phyloP scores from a whole-genome alignment of 352 stramenopile species.

The Pythium periplocum region DNA sequence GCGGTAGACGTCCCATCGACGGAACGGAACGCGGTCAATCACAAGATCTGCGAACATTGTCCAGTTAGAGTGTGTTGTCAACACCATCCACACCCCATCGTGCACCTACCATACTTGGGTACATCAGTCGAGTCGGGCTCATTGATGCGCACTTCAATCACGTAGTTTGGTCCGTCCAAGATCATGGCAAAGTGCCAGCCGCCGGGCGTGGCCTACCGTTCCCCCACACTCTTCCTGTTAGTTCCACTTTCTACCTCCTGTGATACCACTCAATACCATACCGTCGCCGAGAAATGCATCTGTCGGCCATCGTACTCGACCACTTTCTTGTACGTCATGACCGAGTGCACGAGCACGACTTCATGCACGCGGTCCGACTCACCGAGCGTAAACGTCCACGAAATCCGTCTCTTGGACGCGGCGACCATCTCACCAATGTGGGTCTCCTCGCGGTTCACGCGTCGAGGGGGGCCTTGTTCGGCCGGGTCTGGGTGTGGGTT shows the following conservation, averaged over 20 bases:
- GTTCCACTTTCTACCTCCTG: conserved; percentile 1
- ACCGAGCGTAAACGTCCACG: conserved; percentile 79
- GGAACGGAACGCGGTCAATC: conserved; percentile 74
- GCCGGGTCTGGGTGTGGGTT: conserved; percentile 63
- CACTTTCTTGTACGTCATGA: conserved; percentile 86
- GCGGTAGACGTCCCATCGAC: conserved; percentile 78
- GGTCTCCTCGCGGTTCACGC: conserved; percentile 63
- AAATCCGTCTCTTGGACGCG: conserved; percentile 79
- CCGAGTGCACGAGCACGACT: conserved; percentile 73
- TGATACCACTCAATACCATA: conserved; percentile 13
- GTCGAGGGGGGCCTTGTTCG: conserved; percentile 64
- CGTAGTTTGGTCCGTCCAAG: conserved; percentile 63
- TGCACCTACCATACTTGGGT: conserved; percentile 72
- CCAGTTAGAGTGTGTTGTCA: too few relatives aligned
- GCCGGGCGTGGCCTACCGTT: conserved; percentile 46
- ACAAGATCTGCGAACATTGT: conserved; percentile 42
- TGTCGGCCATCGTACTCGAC: conserved; percentile 76
- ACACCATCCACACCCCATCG: not conserved
- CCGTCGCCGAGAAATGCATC: conserved; percentile 77
- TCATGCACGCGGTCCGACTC: conserved; percentile 69
- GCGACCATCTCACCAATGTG: conserved; percentile 78
- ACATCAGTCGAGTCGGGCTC: conserved; percentile 66
- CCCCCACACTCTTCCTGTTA: not conserved
- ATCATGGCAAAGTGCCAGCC: conserved; percentile 81
- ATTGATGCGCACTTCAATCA: conserved; percentile 84